These are phyloP conservation scores for Mimosa bimucronata DNA, from an alignment of 306 rosid genomes.

Conservation along the genomic window DNA sequence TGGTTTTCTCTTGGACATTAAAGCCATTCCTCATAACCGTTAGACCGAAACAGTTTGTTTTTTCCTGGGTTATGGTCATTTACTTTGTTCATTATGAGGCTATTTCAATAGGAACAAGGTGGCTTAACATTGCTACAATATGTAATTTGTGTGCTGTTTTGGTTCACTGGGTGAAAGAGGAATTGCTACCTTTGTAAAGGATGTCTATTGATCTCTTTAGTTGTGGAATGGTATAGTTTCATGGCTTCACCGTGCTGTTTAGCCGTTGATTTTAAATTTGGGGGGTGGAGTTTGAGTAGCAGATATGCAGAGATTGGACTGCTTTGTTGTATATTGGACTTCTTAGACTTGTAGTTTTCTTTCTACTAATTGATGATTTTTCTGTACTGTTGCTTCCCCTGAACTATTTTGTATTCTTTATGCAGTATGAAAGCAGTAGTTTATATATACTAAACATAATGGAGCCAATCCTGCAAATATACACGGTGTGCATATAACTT, in stretches of 20 bases:
- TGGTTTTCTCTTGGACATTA: neutral
- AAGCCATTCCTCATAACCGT: neutral
- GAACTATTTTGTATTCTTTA: constrained; percentile 33
- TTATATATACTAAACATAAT: constrained; percentile 80
- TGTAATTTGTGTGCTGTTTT: neutral
- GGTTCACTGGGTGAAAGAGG: no score
- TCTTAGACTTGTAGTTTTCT: neutral
- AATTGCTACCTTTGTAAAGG: no score
- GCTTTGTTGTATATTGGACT: neutral
- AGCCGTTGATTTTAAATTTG: neutral
- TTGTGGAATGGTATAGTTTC: no score
- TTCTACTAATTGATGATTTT: neutral
- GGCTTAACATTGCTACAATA: neutral
- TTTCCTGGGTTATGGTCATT: neutral
- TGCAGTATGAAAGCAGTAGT: constrained; percentile 98
- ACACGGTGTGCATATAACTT: constrained; percentile 71
- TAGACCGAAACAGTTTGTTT: neutral
- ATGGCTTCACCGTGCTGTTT: no score
- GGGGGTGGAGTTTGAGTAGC: neutral
- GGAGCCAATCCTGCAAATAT: constrained; percentile 91
- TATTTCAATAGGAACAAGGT: neutral
- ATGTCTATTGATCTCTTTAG: no score
- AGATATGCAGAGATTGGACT: neutral
- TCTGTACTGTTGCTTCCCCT: neutral
- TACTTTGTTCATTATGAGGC: neutral